phyloP scores from a whole-genome alignment of 2,329 filamentous ascomycete species.

The Plenodomus lindquistii region DNA sequence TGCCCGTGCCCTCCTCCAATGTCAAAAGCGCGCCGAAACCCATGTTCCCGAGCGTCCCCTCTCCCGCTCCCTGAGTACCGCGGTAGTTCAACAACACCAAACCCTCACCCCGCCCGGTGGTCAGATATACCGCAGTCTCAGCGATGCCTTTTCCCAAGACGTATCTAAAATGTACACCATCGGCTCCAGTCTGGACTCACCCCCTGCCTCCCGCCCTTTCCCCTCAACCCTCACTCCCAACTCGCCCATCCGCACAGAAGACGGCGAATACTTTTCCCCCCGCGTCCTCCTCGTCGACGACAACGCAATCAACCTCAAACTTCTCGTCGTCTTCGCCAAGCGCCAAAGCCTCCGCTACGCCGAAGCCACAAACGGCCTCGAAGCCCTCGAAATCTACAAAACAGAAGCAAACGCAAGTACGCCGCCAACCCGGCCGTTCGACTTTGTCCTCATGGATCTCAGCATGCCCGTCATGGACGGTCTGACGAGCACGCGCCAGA shows the following conservation, averaged over 20 bases:
- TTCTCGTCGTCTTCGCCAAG: constrained; percentile 48
- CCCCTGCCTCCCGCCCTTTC: constrained; percentile 15
- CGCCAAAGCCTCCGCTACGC: constrained; percentile 32
- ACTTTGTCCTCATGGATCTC: constrained; percentile 42
- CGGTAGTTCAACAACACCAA: constrained; percentile 11
- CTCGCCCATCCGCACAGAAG: constrained; percentile 17
- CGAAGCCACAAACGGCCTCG: constrained; percentile 38
- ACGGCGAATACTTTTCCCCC: constrained; percentile 32
- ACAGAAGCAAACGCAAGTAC: constrained; percentile 15
- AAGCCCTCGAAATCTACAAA: constrained; percentile 34
- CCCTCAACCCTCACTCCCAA: constrained; percentile 22
- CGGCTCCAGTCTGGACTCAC: constrained; percentile 14
- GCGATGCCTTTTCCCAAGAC: constrained; percentile 21
- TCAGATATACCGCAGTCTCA: constrained; percentile 26
- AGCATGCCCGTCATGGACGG: constrained; percentile 45
- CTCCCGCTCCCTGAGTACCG: constrained; percentile 20
- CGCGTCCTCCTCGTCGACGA: constrained; percentile 40
- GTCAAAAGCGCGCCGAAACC: constrained; percentile 22
- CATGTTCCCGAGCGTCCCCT: constrained; percentile 17
- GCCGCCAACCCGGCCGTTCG: constrained; percentile 27
- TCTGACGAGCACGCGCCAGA: constrained; percentile 40
- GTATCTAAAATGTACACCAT: neutral
- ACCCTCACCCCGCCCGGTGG: constrained; percentile 14
- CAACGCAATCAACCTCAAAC: constrained; percentile 41
- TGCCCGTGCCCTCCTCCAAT: constrained; percentile 26